These are phyloP conservation scores for Cladorrhinum samala DNA, from an alignment of 495 filamentous ascomycete species.

Conservation along the genomic window DNA sequence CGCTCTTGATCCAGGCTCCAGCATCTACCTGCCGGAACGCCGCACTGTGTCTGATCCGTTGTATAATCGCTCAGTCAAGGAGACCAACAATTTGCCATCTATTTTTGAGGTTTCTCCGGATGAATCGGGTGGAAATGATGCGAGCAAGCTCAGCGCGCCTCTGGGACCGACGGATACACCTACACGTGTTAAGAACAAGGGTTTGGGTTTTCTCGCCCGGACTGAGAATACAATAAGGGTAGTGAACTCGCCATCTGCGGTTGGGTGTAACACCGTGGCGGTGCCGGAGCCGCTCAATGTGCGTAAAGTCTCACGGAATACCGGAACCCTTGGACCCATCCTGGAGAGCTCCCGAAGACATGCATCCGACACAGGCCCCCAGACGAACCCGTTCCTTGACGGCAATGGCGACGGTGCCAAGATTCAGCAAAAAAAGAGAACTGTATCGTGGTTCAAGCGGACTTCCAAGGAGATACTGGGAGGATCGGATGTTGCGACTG, in stretches of 20 bases:
- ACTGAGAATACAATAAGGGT: conserved; percentile 46
- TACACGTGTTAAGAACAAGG: conserved; percentile 24
- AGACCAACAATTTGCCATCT: conserved; percentile 41
- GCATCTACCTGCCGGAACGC: conserved; percentile 13
- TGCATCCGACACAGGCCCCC: conserved; percentile 6
- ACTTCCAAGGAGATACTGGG: conserved; percentile 37
- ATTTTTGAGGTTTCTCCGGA: conserved; percentile 45
- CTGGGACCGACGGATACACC: conserved; percentile 30
- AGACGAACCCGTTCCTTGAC: neutral
- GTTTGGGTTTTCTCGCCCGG: conserved; percentile 29
- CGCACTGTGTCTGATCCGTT: conserved; percentile 50
- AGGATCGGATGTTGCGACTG: conserved; percentile 17
- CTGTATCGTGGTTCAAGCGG: conserved; percentile 62
- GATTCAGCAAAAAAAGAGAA: conserved; percentile 44
- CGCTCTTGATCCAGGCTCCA: neutral
- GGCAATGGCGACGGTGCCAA: neutral
- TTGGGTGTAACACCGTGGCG: conserved; percentile 6
- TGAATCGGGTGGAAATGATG: conserved; percentile 17
- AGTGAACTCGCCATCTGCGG: conserved; percentile 34
- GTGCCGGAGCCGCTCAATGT: conserved; percentile 46
- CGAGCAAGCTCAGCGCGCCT: conserved; percentile 26
- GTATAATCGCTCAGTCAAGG: conserved; percentile 32
- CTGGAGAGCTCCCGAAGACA: conserved; percentile 1
- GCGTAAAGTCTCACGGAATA: conserved; percentile 35
- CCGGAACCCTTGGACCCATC: neutral